Percentiles rank a stretch among this genome's conserved stretches.
phyloP scores from a whole-genome alignment of 2,329 filamentous ascomycete genomes.

The Aureobasidium sp. region DNA sequence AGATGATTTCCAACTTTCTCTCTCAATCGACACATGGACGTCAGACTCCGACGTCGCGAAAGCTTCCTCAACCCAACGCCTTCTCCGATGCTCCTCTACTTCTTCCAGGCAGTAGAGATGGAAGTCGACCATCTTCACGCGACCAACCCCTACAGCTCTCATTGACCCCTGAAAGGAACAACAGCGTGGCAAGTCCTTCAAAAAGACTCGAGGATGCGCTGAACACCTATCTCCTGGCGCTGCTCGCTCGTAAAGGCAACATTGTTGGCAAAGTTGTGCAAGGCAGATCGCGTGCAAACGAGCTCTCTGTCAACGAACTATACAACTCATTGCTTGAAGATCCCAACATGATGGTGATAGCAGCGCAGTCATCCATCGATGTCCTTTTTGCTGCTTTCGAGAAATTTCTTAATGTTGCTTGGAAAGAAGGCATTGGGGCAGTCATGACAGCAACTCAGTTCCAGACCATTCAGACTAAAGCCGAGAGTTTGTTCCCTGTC shows the following conservation, averaged over 20 bases:
- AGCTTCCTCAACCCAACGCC: conserved; percentile 13
- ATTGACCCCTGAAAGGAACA: not conserved
- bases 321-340: conserved; percentile 84
- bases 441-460: conserved; percentile 66
- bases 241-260: conserved; percentile 79
- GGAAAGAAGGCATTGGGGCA: conserved; percentile 80
- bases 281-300: conserved; percentile 61
- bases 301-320: conserved; percentile 75
- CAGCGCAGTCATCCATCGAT: conserved; percentile 68
- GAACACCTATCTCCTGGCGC: conserved; percentile 68
- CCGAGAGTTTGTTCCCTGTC: conserved; percentile 55
- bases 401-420: conserved; percentile 81
- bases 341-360: conserved; percentile 66
- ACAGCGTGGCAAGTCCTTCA: conserved; percentile 46
- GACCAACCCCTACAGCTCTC: conserved; percentile 16
- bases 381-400: conserved; percentile 88
- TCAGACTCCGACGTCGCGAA: conserved; percentile 22
- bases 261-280: conserved; percentile 71
- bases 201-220: conserved; percentile 76
- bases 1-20: conserved; percentile 70
- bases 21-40: conserved; percentile 49
- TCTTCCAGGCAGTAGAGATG: conserved; percentile 27
- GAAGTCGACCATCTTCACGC: conserved; percentile 23
- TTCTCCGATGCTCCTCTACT: conserved; percentile 26
- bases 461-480: conserved; percentile 60